Evolutionary conservation across 768 basidiomycete species (phyloP).

Genomic region (Trametes maxima): DNA sequence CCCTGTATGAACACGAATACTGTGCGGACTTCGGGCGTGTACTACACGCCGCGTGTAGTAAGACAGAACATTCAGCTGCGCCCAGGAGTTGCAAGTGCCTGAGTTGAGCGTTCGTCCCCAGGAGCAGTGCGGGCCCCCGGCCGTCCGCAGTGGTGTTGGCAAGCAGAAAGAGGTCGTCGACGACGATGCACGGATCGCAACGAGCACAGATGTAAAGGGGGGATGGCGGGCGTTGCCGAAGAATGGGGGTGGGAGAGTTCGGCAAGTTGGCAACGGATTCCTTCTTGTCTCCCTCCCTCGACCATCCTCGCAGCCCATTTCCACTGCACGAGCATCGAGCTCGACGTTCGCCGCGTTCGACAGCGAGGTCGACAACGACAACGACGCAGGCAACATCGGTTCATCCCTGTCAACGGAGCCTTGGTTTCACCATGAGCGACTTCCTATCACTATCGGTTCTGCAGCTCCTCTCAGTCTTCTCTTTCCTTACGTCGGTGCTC

Average conservation of each 20-base stretch:
- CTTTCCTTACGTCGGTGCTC: slow-evolving; percentile 26
- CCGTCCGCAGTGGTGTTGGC: background rate
- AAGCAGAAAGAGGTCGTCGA: background rate
- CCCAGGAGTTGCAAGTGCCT: too few species aligned
- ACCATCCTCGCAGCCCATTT: background rate
- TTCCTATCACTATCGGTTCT: slow-evolving; percentile 26
- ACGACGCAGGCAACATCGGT: slow-evolving; percentile 13
- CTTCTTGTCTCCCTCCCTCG: background rate
- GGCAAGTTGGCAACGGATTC: background rate
- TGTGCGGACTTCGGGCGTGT: too few species aligned
- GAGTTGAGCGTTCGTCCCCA: too few species aligned
- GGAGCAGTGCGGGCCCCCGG: background rate
- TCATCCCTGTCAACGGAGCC: slow-evolving; percentile 13
- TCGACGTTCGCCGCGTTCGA: background rate
- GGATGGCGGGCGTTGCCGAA: background rate
- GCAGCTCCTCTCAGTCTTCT: slow-evolving; percentile 28
- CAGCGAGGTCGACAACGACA: background rate
- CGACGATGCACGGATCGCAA: background rate
- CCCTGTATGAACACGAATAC: too few species aligned
- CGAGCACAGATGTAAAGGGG: background rate
- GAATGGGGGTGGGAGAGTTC: background rate
- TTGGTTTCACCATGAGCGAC: slow-evolving; percentile 23
- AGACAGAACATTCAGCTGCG: too few species aligned
- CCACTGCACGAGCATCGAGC: slow-evolving; percentile 2
- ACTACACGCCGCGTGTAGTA: too few species aligned